Evolutionary conservation across 768 basidiomycete genomes (phyloP), one percentile per base, ranked within the genome.

Genomic region (Boletus vinaceobasis): DNA sequence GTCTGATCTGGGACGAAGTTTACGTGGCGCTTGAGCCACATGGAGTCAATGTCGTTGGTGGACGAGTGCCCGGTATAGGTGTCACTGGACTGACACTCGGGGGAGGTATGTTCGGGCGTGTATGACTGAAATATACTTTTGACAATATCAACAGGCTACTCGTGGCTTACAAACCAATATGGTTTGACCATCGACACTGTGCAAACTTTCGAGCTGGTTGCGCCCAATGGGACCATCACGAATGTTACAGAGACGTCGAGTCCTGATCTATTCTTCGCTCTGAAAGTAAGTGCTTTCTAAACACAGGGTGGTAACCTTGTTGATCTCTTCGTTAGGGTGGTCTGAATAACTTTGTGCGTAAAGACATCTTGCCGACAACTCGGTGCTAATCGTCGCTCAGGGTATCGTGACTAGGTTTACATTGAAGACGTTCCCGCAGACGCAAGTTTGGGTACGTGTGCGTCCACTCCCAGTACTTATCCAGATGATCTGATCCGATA

Each of bases 1-100:
- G 76, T 7, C 65, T 83, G 1, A 69, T 82, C 14, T 88, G 85
- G 85, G 85, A 88, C 57, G 78, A 85, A 45, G 84, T 80, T 69
- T 87, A 86, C 53, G 69, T 67, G 1, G 54, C 53, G 14, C 74
- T 86, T 1, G 75, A 70, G 7, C 79, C 78, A 1, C 60, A 74
- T 44, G 72, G 71, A 7, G 79, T 83, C 7, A 83, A 75, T 45
- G 80, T 85, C 8, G 75, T 83, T 5, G 85, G 86, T 4, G 82
- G 9, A 68, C 45, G 82, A 2, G 77, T 83, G 0, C 59, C 74
- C 2, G 84, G 83, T 11, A 76, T 83, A 5, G 83, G 84, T n/a
- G 81, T 84, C 1, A 83, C 76, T 13, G 82, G 83, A 0, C 75
- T 83, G 48, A 74, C 72, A 2, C 73, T 85, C 0, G 83, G 84